Evolutionary conservation across 2,329 filamentous ascomycete genomes (phyloP).

Genomic region (Neonectria coccinea): DNA sequence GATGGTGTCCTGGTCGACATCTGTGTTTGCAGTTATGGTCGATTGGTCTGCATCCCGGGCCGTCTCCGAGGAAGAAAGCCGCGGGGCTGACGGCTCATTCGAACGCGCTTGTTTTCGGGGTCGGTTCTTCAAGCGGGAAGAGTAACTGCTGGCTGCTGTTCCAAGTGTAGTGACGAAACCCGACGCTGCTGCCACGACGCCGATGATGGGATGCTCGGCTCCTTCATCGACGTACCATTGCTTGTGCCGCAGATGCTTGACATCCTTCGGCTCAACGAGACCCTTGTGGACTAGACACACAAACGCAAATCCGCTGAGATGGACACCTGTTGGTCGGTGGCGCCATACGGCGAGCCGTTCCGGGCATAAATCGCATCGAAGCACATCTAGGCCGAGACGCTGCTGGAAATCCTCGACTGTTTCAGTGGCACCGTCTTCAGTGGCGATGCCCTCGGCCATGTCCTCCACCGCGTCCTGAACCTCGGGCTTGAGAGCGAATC

Average conservation of each 20-base stretch:
- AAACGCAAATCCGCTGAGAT: conserved; percentile 71
- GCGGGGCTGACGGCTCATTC: background rate
- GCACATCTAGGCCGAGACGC: conserved; percentile 62
- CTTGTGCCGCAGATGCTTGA: conserved; percentile 60
- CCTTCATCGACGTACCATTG: conserved; percentile 76
- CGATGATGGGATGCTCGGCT: conserved; percentile 73
- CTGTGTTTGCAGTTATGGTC: conserved; percentile 16
- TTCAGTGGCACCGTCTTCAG: conserved; percentile 65
- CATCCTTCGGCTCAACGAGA: conserved; percentile 65
- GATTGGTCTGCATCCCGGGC: conserved; percentile 11
- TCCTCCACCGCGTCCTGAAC: conserved; percentile 52
- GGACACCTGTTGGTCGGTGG: conserved; percentile 64
- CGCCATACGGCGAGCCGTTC: conserved; percentile 71
- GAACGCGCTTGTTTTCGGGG: background rate
- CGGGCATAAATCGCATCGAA: conserved; percentile 71
- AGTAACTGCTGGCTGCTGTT: conserved; percentile 38
- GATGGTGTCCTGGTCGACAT: conserved; percentile 11
- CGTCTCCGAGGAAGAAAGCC: conserved; percentile 3
- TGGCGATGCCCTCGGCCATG: conserved; percentile 63
- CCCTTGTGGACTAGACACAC: conserved; percentile 67
- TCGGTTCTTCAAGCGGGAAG: conserved; percentile 29
- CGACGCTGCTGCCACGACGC: conserved; percentile 73
- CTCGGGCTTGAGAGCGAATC: conserved; percentile 62
- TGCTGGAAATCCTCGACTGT: conserved; percentile 67
- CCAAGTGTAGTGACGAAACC: conserved; percentile 71